Conservation (phyloP, 2,329 filamentous ascomycete species). For the Ambrosiella cleistominuta region DNA sequence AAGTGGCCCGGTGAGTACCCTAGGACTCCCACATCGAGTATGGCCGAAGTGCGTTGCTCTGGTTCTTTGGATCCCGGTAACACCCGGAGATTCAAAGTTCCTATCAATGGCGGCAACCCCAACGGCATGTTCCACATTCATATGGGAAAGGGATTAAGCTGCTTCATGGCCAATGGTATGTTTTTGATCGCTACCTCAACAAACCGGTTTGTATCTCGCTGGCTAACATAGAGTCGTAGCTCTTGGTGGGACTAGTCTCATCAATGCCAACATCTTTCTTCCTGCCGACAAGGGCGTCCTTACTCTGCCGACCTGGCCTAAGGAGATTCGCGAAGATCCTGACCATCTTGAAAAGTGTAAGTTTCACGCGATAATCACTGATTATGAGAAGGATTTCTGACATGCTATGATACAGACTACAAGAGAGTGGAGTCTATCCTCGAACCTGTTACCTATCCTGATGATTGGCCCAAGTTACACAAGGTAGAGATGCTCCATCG, state of each 20-base stretch:
- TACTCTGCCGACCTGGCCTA: slow-evolving; percentile 37
- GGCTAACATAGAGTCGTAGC: slow-evolving; percentile 20
- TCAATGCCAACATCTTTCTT: slow-evolving; percentile 52
- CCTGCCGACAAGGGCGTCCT: slow-evolving; percentile 39
- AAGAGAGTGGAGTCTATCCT: slow-evolving; percentile 36
- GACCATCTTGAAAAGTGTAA: slow-evolving; percentile 31
- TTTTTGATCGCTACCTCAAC: slow-evolving; percentile 5
- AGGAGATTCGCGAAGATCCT: slow-evolving; percentile 31
- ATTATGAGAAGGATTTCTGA: not conserved
- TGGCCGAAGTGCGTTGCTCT: slow-evolving; percentile 37
- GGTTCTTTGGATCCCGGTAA: slow-evolving; percentile 32
- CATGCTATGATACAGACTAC: slow-evolving; percentile 30
- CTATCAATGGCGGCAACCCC: slow-evolving; percentile 31
- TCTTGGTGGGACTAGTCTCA: slow-evolving; percentile 46
- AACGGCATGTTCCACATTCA: slow-evolving; percentile 48
- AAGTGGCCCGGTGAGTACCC: slow-evolving; percentile 51
- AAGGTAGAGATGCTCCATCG: slow-evolving; percentile 39
- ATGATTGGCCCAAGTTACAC: slow-evolving; percentile 36
- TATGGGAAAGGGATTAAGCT: slow-evolving; percentile 45
- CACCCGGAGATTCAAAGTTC: slow-evolving; percentile 21
- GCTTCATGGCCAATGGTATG: slow-evolving; percentile 39
- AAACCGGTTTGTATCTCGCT: not conserved
- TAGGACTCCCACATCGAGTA: slow-evolving; percentile 26
- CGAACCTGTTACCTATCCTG: slow-evolving; percentile 40
- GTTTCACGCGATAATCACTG: slow-evolving; percentile 14